Evolutionary conservation across 768 basidiomycete species (phyloP).

Genomic region (Suillus variegatus): DNA sequence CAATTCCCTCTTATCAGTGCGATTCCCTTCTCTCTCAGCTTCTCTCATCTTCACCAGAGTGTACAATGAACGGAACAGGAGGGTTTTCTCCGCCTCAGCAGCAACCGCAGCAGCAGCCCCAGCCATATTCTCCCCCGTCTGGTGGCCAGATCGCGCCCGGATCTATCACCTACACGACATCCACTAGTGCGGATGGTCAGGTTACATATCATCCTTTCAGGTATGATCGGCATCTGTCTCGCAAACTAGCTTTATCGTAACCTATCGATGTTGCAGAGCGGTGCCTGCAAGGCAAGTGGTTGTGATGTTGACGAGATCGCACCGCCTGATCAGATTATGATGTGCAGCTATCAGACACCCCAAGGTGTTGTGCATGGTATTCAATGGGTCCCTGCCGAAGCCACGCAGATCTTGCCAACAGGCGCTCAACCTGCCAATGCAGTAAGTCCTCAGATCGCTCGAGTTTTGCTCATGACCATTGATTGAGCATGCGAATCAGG

Average conservation of each 20-base stretch:
- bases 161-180: conserved; percentile 73
- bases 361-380: conserved; percentile 67
- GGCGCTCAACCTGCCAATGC: conserved; percentile 61
- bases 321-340: conserved; percentile 23
- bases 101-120: conserved; percentile 29
- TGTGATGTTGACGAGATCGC: conserved; percentile 1
- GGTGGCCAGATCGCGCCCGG: conserved; percentile 59
- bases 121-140: conserved; percentile 29
- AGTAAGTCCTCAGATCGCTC: conserved; percentile 35
- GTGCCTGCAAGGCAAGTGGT: conserved; percentile 66
- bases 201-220: conserved; percentile 73
- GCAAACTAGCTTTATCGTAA: conserved; percentile 6
- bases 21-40: conserved; percentile 9
- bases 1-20: conserved; percentile 18
- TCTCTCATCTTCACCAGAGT: conserved; percentile 13
- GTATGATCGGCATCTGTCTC: conserved; percentile 39
- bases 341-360: conserved; percentile 67
- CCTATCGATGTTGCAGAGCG: conserved; percentile 46
- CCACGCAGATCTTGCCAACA: conserved; percentile 57
- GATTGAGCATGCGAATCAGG: conserved; percentile 37
- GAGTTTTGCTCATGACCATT: neutral
- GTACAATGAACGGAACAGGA: conserved; percentile 23
- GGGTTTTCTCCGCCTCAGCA: conserved; percentile 26
- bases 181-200: conserved; percentile 60
- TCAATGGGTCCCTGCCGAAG: conserved; percentile 68